These are phyloP conservation scores for Solanum tarapatanum DNA, from an alignment of 257 asterid species.

Conservation along the genomic window DNA sequence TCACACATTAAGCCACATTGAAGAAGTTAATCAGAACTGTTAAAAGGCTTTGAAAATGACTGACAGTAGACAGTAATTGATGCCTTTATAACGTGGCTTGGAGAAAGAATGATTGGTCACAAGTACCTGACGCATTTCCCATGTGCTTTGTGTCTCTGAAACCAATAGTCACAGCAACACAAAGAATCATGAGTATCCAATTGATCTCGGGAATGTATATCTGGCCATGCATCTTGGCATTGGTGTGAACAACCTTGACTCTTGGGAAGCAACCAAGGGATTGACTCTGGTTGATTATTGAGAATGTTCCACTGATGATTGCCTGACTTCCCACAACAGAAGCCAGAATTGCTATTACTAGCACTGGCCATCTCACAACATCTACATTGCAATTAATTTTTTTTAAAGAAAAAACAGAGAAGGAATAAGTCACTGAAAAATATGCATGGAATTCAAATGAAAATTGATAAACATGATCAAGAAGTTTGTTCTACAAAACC, in stretches of 20 bases:
- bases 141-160: slow-evolving; percentile 82
- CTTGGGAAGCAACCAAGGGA: slow-evolving; percentile 96
- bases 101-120: not conserved
- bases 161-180: slow-evolving; percentile 92
- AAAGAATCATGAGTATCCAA: slow-evolving; percentile 91
- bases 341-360: slow-evolving; percentile 78
- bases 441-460: not conserved
- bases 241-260: slow-evolving; percentile 88
- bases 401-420: not conserved
- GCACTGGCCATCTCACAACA: slow-evolving; percentile 83
- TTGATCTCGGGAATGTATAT: slow-evolving; percentile 96
- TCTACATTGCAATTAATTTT: slow-evolving; percentile 24
- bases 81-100: not conserved
- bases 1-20: not conserved
- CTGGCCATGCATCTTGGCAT: slow-evolving; percentile 83
- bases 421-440: not conserved
- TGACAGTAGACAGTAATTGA: not conserved
- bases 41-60: not conserved
- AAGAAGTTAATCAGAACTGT: not conserved
- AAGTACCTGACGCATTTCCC: slow-evolving; percentile 91
- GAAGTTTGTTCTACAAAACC: not conserved
- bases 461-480: not conserved
- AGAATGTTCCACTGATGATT: slow-evolving; percentile 94
- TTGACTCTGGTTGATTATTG: slow-evolving; percentile 89
- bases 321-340: slow-evolving; percentile 98